Conservation (phyloP, 176 grass and related monocot genomes). For the Cymbopogon citratus region DNA sequence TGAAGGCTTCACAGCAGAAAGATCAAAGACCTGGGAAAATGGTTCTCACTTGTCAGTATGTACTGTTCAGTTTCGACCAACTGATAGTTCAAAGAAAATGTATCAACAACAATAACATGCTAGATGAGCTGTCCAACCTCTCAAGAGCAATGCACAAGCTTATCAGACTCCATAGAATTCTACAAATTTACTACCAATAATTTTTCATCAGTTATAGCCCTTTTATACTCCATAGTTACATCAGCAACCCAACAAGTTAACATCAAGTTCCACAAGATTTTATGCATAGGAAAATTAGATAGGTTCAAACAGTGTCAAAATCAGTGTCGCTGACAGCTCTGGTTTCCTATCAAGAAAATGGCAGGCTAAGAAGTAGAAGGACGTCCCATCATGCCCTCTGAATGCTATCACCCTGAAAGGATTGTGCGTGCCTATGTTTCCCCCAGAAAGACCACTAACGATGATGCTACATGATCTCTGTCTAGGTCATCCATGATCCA, state of each 20-base stretch:
- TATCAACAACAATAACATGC: background rate
- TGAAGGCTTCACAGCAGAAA: conserved; percentile 72
- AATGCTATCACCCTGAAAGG: background rate
- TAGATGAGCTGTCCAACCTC: background rate
- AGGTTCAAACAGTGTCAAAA: background rate
- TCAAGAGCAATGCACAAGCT: background rate
- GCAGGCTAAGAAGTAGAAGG: background rate
- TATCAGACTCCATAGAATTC: background rate
- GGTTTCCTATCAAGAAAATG: background rate
- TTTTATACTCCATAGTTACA: background rate
- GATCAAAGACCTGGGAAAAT: conserved; percentile 76
- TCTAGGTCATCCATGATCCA: background rate
- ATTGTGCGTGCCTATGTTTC: background rate
- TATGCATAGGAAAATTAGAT: background rate
- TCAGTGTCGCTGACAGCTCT: background rate
- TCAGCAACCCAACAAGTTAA: background rate
- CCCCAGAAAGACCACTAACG: background rate
- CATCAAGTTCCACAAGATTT: conserved; percentile 1
- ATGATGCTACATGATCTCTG: background rate
- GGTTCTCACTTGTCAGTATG: background rate
- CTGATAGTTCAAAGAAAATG: background rate
- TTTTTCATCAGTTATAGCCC: background rate
- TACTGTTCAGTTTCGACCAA: background rate
- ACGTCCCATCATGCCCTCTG: background rate
- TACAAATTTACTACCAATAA: background rate